Percentiles rank a stretch among this genome's conserved stretches.
Conservation (phyloP, 2,329 filamentous ascomycete species). For the Leptographium wingfieldii region DNA sequence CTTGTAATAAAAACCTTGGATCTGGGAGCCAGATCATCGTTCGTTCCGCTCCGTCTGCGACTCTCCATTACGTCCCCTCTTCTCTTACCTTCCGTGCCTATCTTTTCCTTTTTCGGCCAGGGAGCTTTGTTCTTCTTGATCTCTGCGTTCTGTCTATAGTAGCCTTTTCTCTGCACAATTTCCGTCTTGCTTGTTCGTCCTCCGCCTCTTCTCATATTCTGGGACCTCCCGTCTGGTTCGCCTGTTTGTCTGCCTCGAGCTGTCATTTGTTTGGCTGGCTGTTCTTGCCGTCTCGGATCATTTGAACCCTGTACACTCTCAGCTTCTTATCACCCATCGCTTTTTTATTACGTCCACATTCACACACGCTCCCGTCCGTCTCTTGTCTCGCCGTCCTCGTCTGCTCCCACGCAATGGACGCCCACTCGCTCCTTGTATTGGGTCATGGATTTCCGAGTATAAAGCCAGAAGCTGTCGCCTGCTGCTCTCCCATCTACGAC, state of each 20-base stretch:
- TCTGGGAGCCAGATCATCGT: neutral
- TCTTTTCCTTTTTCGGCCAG: neutral
- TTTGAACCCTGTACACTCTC: neutral
- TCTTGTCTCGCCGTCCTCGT: neutral
- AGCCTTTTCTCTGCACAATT: neutral
- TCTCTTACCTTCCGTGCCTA: neutral
- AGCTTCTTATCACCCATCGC: neutral
- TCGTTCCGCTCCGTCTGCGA: neutral
- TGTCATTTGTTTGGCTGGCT: constrained; percentile 1
- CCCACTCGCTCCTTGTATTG: neutral
- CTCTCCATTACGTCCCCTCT: neutral
- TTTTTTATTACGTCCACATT: neutral
- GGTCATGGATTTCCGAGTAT: constrained; percentile 6
- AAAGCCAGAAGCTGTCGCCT: constrained; percentile 8
- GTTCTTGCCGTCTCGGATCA: neutral
- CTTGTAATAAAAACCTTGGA: neutral
- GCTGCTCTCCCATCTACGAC: neutral
- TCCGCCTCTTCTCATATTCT: neutral
- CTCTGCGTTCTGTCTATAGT: neutral
- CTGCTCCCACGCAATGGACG: neutral
- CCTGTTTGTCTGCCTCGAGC: neutral
- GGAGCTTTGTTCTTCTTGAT: neutral
- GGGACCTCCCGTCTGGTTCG: neutral
- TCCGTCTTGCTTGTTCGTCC: neutral
- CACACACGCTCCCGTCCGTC: neutral